Base-by-base conservation (phyloP, 768 basidiomycete species). In the Holtermannia corniformis region DNA sequence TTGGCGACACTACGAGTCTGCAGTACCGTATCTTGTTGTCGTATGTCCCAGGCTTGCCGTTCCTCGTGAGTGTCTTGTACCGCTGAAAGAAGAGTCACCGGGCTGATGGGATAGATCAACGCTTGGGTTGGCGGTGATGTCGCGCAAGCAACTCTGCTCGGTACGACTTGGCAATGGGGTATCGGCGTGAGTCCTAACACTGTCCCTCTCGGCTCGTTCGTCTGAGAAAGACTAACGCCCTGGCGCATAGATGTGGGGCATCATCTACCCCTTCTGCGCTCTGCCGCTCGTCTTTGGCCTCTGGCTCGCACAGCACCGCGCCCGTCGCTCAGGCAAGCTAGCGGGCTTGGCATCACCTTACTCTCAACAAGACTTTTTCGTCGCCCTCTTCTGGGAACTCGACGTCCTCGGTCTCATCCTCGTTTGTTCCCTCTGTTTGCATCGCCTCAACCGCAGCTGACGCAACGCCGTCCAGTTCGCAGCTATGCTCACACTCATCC, bases 321-420 rank as follows among this genome's bases (percentile, higher is more conserved):
- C 61, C 14, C 28, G 21, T 7, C 45, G 50, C 40, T 41, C 45
- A 4, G 63, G 65, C 4, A 43, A 49, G 0, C 55, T 67, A 16
- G 54, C 48, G 14, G 40, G 43, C 28, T 49, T 57, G 32, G 28
- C 52, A 22, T 59, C 51, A 5, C 55, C 52, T 2, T 19, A 50
- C 28, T 46, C 23, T 12, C 41, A 52, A 43, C 13, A 42, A 40
- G 23, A 46, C 3, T 44, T 63, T 21, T 28, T 47, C 20, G 20
- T 45, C 22, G 55, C 56, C n/a, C 50, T 73, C 10, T 68, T 69
- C 58, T 68, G 67, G 66, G 66, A 73, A 47, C 44, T 70, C 20
- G 72, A 73, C 53, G 52, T 72, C 40, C 47, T 72, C 49, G 72
- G 72, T 20, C 41, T 71, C 7, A 53, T 73, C 49, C 57, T 73